Conservation (phyloP, 208 protist species). For the Acanthamoeba rhysodes region DNA sequence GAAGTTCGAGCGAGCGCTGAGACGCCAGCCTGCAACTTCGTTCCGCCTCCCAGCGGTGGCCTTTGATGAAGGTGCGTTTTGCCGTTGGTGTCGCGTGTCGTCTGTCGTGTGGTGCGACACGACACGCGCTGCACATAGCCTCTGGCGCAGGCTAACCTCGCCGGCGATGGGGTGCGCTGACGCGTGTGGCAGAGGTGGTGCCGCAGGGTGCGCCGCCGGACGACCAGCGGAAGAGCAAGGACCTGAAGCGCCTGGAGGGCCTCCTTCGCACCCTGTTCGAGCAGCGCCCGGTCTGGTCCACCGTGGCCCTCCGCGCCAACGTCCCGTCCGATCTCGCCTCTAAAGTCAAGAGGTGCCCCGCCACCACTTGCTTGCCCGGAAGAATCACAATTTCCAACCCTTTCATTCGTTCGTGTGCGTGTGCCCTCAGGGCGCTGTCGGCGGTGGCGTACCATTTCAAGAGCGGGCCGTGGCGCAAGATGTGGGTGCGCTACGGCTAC, state of each 20-base stretch:
- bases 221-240: slow-evolving; percentile 4
- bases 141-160: background rate
- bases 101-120: too few species aligned
- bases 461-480: slow-evolving; percentile 23
- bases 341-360: slow-evolving; percentile 15
- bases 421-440: background rate
- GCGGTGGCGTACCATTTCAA: slow-evolving; percentile 20
- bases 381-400: too few species aligned
- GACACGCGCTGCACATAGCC: too few species aligned
- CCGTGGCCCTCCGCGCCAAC: slow-evolving; percentile 13
- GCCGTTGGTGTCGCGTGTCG: too few species aligned
- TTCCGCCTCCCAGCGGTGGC: background rate
- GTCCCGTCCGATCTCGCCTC: background rate
- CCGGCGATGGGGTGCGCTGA: background rate
- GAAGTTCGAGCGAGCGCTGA: slow-evolving; percentile 33
- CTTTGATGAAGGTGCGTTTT: background rate
- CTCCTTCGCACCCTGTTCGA: slow-evolving; percentile 23
- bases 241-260: background rate
- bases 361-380: background rate
- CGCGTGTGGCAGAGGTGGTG: background rate
- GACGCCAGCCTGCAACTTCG: background rate
- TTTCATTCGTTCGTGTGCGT: too few species aligned
- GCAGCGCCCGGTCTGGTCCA: slow-evolving; percentile 40
- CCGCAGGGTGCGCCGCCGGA: background rate
- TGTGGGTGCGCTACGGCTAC: slow-evolving; percentile 17